phyloP scores from a whole-genome alignment of 148 eudicot genomes.

The Pharnaceum exiguum region DNA sequence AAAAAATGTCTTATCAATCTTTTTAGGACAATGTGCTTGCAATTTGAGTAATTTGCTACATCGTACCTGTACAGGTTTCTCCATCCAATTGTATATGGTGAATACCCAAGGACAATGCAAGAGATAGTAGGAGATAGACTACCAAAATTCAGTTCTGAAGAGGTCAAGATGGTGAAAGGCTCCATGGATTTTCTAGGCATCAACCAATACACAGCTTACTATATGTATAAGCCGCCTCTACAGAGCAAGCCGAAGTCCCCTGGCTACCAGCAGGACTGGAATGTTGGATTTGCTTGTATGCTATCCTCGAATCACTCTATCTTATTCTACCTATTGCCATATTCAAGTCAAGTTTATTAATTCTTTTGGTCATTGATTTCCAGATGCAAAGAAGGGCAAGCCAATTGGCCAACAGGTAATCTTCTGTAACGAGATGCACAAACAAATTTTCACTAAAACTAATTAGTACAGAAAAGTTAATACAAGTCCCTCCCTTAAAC shows the following conservation, averaged over 20 bases:
- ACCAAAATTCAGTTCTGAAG: conserved; percentile 73
- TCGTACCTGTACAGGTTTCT: conserved; percentile 48
- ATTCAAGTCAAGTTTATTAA: background rate
- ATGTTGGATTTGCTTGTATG: conserved; percentile 80
- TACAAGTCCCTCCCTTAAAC: background rate
- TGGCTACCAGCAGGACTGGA: conserved; percentile 85
- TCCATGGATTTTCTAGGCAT: conserved; percentile 82
- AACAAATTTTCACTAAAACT: too few species aligned
- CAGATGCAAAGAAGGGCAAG: conserved; percentile 62
- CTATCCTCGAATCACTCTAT: background rate
- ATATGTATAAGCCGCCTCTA: conserved; percentile 43
- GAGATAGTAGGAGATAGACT: conserved; percentile 61
- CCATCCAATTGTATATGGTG: conserved; percentile 84
- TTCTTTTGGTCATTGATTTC: conserved; percentile 8
- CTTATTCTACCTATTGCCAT: background rate
- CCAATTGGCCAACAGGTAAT: conserved; percentile 81
- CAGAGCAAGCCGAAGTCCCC: conserved; percentile 27
- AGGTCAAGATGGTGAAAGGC: conserved; percentile 69
- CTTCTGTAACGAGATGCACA: background rate
- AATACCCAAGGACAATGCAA: conserved; percentile 85
- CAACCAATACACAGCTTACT: conserved; percentile 83
- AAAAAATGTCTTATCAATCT: too few species aligned
- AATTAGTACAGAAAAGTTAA: background rate
- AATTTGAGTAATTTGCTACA: background rate
- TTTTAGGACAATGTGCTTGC: too few species aligned